Conservation (phyloP, 2,329 filamentous ascomycete species). For the Pestalotiopsis sp. region DNA sequence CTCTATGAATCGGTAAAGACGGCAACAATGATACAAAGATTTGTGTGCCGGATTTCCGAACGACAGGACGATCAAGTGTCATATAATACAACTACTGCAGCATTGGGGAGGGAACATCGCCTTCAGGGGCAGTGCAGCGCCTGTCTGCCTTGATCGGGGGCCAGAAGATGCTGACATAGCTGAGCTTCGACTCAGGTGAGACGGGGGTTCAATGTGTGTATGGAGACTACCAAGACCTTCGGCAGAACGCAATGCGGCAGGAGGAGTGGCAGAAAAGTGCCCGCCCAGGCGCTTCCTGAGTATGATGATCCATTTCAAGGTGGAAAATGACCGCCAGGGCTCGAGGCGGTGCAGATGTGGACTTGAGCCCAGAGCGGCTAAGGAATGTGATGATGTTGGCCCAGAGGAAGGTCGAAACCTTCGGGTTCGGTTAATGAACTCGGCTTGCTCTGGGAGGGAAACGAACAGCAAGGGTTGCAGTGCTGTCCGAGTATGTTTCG, state of each 20-base stretch:
- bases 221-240: slow-evolving; percentile 1
- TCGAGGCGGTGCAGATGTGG: not conserved
- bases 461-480: not conserved
- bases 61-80: not conserved
- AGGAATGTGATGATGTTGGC: not conserved
- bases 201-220: not conserved
- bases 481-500: not conserved
- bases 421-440: not conserved
- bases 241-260: slow-evolving; percentile 11
- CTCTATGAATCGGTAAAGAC: not conserved
- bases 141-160: slow-evolving; percentile 8
- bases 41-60: slow-evolving; percentile 7
- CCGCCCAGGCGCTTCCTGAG: not conserved
- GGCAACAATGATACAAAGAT: slow-evolving; percentile 5
- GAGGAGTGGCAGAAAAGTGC: not conserved
- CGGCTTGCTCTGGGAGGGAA: not conserved
- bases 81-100: not conserved
- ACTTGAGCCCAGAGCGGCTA: not conserved
- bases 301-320: not conserved
- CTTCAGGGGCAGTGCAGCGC: not conserved
- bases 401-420: not conserved
- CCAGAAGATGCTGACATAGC: not conserved
- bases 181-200: not conserved
- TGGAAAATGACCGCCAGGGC: not conserved
- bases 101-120: no score